Evolutionary conservation across 352 stramenopile genomes (phyloP).

Genomic region (Pythium brachiatum): DNA sequence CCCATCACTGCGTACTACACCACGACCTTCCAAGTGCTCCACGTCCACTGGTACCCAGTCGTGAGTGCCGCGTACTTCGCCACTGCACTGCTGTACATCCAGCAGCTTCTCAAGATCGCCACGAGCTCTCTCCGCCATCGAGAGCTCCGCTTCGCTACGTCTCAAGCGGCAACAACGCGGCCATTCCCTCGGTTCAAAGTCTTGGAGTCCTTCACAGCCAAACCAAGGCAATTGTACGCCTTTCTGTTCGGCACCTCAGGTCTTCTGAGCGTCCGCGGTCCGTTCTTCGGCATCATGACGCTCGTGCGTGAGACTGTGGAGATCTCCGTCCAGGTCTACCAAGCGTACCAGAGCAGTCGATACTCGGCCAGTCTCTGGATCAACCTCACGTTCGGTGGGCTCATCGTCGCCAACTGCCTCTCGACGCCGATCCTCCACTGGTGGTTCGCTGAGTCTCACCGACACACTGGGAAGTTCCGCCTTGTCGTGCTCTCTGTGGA

Average conservation of each 20-base stretch:
- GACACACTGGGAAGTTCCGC: background rate
- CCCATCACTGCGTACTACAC: conserved; percentile 6
- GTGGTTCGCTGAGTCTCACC: background rate
- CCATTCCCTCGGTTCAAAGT: too few species aligned
- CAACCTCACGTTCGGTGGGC: conserved; percentile 12
- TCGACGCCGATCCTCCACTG: conserved; percentile 11
- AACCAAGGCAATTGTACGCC: background rate
- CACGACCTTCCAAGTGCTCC: conserved; percentile 7
- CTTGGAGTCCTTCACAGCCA: background rate
- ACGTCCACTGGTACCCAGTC: background rate
- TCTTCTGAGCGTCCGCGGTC: background rate
- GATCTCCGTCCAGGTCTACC: conserved; percentile 1
- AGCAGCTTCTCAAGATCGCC: background rate
- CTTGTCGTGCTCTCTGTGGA: background rate
- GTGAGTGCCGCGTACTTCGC: conserved; percentile 5
- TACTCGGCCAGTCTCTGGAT: conserved; percentile 9
- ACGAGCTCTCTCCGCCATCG: background rate
- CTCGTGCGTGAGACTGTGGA: conserved; percentile 8
- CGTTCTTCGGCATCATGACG: conserved; percentile 7
- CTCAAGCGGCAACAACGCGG: background rate
- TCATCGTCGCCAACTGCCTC: conserved; percentile 18
- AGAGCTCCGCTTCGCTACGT: background rate
- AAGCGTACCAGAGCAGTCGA: conserved; percentile 9
- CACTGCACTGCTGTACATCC: background rate
- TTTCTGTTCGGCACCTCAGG: background rate